Evolutionary conservation across 192 early-diverging fungal species (phyloP), one percentile per base, ranked within the genome.

Genomic region (Allomyces arbusculus): DNA sequence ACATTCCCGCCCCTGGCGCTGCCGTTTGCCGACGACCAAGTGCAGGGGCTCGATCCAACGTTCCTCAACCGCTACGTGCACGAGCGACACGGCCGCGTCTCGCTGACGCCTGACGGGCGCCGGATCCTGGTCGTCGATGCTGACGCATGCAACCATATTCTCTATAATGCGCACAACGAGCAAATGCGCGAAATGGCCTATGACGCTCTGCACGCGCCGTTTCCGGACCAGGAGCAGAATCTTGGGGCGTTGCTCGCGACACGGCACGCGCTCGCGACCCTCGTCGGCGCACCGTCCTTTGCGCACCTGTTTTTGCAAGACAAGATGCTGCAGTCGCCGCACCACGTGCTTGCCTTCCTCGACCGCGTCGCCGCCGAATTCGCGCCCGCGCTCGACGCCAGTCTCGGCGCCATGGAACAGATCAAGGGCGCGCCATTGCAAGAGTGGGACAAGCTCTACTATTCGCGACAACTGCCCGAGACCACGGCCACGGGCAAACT

Each of bases 301-400:
- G 87, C 85, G 22, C 80, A 94, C 65, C 80, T 92, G 79, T 84
- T 83, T 44, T 74, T 99, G 24, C 81, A 79, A 23, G 92, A 96
- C 65, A 96, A 96, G 69, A 99, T 99, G 95, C 92, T 87, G 8
- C 80, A 80, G 26, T 44, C 62, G 50, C 4, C 68, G 84, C 87
- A 82, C 68, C 84, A 87, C 61, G 94, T 99, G 10, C 74, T 86
- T 14, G 74, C 80, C n/a, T 99, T 99, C 69, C 73, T 99, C 66
- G 75, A 83, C 25, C 58, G 43, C 25, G 19, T 44, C 3, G 50
- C 50, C 50, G 16, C 16, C 50, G 50, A 58, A n/a, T 58, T n/a
- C 12, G 16, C 12, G 50, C 50, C 50, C 2, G 83, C 83, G 2
- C 73, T 96, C 24, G 77, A 85, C 0, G 64, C 72, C 33, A 78